Base-by-base conservation (phyloP, 805 yeast genomes). In the Metschnikowia baotianmanensis region DNA sequence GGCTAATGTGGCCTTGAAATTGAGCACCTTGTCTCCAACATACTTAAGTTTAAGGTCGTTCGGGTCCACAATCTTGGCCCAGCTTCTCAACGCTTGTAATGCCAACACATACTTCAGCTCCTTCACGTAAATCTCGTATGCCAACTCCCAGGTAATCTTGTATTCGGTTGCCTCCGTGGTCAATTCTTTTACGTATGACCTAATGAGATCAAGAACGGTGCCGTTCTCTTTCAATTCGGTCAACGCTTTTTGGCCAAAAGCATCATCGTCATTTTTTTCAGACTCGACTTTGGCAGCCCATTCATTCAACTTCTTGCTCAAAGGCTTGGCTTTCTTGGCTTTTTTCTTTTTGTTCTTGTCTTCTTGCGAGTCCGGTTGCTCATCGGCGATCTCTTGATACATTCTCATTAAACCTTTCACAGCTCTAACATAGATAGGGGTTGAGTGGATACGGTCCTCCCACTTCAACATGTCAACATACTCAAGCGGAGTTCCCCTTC, bases 401-500 rank as follows among this genome's bases (percentile, higher is more conserved):
- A 86, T 60, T 15, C 71, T 63, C 20, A 82, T 63, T 25, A 88
- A 76, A 1, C 93, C 95, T 32, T 66, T 62, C 44, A 83, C 70
- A 1, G 86, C 86, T 40, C 93, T 76, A n/a, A 76, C 69, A 56
- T 78, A 87, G 38, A 84, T 74, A 3, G 95, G 88, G 24, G 84
- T 78, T 7, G 78, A 58, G 58, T 72, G 89, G 33, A 93, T 60
- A 16, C 65, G 59, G 59, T 90, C 95, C 42, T 82, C 96, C 98
- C 98, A 93, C 35, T 70, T 62, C 36, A 90, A 51, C 77, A 86
- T 78, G 15, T 80, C 82, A 21, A 86, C 52, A 58, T 91, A 93
- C 7, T 91, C 82, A 48, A 95, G 76, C 19, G 91, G 82, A 6
- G 97, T 87, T 17, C 97, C 98, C 52, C 84, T 80, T 63, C 96